These are phyloP conservation scores for Tubosaeta brunneosetosa DNA, from an alignment of 768 basidiomycete species.

Conservation along the genomic window DNA sequence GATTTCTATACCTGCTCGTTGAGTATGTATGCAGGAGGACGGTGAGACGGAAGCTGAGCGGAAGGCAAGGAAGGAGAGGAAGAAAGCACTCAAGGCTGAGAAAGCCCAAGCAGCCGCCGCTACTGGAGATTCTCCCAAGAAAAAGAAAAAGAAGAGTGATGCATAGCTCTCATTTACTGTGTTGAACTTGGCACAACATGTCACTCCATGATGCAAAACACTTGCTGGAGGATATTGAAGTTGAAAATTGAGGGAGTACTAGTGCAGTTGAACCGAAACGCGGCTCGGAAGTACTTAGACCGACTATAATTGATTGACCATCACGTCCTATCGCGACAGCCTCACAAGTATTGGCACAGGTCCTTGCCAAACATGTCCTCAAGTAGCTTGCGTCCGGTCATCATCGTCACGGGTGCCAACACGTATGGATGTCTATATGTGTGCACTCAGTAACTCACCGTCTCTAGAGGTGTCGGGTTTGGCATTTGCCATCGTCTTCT, in stretches of 20 bases:
- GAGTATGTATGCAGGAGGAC: slow-evolving; percentile 27
- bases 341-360: not conserved
- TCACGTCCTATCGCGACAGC: not conserved
- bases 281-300: not conserved
- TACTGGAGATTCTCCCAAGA: slow-evolving; percentile 41
- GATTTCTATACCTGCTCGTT: slow-evolving; percentile 3
- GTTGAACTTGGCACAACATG: slow-evolving; percentile 1
- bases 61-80: slow-evolving; percentile 77
- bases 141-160: slow-evolving; percentile 38
- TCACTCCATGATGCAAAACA: not conserved
- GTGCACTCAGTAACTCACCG: slow-evolving; percentile 29
- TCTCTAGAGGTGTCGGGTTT: slow-evolving; percentile 71
- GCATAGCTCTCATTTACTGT: slow-evolving; percentile 13
- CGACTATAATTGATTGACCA: not conserved
- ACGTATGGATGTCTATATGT: slow-evolving; percentile 36
- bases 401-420: slow-evolving; percentile 71
- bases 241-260: too few species aligned
- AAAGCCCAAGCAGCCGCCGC: slow-evolving; percentile 48
- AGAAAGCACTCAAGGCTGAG: slow-evolving; percentile 73
- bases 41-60: slow-evolving; percentile 81
- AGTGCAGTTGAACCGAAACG: not conserved
- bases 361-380: slow-evolving; percentile 25
- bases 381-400: slow-evolving; percentile 36
- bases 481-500: slow-evolving; percentile 79
- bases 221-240: too few species aligned